These are phyloP conservation scores for Saitozyma podzolica DNA, from an alignment of 768 basidiomycete species.

Conservation along the genomic window DNA sequence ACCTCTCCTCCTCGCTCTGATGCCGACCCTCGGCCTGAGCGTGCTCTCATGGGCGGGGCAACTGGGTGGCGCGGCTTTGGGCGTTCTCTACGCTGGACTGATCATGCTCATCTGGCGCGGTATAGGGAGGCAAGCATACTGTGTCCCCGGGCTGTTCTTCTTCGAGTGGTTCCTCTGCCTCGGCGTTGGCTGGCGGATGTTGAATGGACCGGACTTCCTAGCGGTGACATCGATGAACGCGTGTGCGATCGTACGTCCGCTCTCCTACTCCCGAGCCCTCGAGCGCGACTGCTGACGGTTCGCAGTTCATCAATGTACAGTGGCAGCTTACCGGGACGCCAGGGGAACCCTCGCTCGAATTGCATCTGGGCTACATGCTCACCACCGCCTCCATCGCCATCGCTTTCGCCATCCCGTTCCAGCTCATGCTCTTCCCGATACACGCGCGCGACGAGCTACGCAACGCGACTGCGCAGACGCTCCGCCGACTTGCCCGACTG, in stretches of 20 bases:
- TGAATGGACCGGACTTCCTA: constrained; percentile 8
- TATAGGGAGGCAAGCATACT: background rate
- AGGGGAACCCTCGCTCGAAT: constrained; percentile 2
- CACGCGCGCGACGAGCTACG: constrained; percentile 3
- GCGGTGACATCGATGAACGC: constrained; percentile 15
- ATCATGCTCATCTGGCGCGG: constrained; percentile 5
- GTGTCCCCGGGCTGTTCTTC: constrained; percentile 6
- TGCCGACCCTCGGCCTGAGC: constrained; percentile 7
- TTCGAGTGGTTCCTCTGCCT: constrained; percentile 6
- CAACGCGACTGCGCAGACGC: constrained; percentile 4
- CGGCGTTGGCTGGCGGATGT: constrained; percentile 9
- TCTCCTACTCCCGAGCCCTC: no score
- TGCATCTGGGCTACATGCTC: constrained; percentile 17
- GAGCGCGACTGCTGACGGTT: background rate
- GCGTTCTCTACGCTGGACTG: constrained; percentile 4
- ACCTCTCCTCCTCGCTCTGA: constrained; percentile 8
- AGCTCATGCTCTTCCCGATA: constrained; percentile 7
- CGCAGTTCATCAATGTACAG: constrained; percentile 15
- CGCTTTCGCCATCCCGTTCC: constrained; percentile 12
- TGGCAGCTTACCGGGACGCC: constrained; percentile 6
- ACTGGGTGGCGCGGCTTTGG: constrained; percentile 8
- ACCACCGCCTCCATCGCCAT: constrained; percentile 11
- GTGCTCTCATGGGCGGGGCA: constrained; percentile 13
- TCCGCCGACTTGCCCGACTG: constrained; percentile 2
- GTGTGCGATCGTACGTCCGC: constrained; percentile 8